These are phyloP conservation scores for Conringia planisiliqua DNA, from an alignment of 345 rosid species.

Conservation along the genomic window DNA sequence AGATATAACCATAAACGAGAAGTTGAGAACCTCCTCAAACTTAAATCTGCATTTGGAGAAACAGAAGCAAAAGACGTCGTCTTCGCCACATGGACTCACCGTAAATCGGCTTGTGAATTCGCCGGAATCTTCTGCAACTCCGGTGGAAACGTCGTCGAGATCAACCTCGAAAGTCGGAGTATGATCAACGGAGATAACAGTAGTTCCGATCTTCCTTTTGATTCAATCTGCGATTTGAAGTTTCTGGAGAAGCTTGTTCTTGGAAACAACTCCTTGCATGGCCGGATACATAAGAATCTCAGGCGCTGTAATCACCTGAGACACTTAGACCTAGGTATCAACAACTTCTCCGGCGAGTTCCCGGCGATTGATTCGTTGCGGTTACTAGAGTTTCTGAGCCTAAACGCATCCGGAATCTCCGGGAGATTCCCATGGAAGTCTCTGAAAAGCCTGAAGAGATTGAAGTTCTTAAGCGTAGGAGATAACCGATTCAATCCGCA, in stretches of 20 bases:
- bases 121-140: constrained; percentile 53
- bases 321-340: constrained; percentile 57
- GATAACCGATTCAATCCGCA: constrained; percentile 53
- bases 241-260: constrained; percentile 51
- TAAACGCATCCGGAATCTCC: constrained; percentile 64
- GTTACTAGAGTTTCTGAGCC: constrained; percentile 42
- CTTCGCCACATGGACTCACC: constrained; percentile 50
- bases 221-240: constrained; percentile 47
- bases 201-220: constrained; percentile 42
- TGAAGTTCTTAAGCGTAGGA: constrained; percentile 67
- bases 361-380: constrained; percentile 53
- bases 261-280: constrained; percentile 49
- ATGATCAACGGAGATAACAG: constrained; percentile 35
- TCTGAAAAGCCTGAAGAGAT: constrained; percentile 43
- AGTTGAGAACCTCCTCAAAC: constrained; percentile 36
- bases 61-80: constrained; percentile 34
- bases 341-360: constrained; percentile 56
- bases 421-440: constrained; percentile 76
- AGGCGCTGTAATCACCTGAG: constrained; percentile 44
- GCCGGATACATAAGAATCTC: constrained; percentile 38
- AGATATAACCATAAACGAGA: constrained; percentile 35
- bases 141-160: constrained; percentile 46
- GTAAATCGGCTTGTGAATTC: constrained; percentile 40
- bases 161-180: constrained; percentile 47
- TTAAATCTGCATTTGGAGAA: constrained; percentile 43